Conservation (phyloP, 2,329 filamentous ascomycete genomes). For the Pseudogymnoascus pannorum region DNA sequence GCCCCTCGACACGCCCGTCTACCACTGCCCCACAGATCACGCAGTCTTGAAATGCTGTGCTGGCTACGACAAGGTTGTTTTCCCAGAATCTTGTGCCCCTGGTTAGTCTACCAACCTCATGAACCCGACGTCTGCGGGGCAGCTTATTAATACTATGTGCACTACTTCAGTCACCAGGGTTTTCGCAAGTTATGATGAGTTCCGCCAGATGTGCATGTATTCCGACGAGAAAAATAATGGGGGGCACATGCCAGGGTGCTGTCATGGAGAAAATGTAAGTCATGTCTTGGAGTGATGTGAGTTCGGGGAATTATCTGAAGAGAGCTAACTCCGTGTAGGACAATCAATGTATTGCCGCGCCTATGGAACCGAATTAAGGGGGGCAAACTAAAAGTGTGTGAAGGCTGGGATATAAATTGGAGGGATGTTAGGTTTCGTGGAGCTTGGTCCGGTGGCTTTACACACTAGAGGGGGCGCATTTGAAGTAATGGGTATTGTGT, state of each 20-base stretch:
- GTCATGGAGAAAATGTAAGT: slow-evolving; percentile 6
- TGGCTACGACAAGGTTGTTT: neutral
- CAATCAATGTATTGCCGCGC: neutral
- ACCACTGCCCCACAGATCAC: neutral
- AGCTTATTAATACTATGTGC: neutral
- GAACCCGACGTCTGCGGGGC: neutral
- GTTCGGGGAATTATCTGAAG: neutral
- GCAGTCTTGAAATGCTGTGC: neutral
- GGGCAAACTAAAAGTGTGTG: neutral
- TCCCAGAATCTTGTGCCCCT: neutral
- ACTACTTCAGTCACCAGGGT: neutral
- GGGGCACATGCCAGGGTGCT: neutral
- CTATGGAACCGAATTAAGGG: neutral
- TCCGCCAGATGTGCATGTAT: neutral
- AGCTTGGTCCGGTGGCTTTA: neutral
- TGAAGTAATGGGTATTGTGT: neutral
- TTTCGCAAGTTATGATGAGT: neutral
- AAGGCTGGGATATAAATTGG: neutral
- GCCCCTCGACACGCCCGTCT: neutral
- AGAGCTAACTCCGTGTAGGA: neutral
- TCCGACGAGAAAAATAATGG: neutral
- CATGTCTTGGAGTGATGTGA: neutral
- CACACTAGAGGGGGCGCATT: no score
- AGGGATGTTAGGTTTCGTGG: neutral
- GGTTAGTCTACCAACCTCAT: neutral